phyloP scores from a whole-genome alignment of 305 asterid species.

The Plantago lanceolata region DNA sequence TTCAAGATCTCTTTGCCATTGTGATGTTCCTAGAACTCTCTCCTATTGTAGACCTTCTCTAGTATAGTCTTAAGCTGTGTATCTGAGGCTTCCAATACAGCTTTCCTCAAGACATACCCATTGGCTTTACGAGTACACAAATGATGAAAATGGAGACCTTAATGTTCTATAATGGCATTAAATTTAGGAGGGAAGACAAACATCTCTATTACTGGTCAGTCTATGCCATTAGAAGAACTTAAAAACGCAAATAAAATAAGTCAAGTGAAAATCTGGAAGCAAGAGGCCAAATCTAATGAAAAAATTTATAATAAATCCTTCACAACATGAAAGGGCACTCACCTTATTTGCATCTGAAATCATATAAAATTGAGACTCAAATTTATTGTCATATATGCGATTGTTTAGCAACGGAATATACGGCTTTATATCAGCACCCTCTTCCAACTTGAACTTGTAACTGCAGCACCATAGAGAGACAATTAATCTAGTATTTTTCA shows the following conservation, averaged over 20 bases:
- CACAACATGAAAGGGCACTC: slow-evolving; percentile 22
- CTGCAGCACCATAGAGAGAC: slow-evolving; percentile 46
- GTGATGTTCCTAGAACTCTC: no score
- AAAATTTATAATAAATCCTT: slow-evolving; percentile 6
- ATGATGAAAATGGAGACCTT: neutral
- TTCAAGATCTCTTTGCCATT: no score
- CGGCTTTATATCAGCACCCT: slow-evolving; percentile 80
- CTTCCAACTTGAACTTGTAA: slow-evolving; percentile 90
- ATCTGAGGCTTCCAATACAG: neutral
- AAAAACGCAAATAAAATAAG: neutral
- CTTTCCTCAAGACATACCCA: neutral
- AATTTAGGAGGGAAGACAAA: no score
- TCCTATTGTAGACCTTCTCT: neutral
- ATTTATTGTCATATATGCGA: slow-evolving; percentile 89
- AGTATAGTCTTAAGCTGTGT: neutral
- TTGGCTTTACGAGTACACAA: neutral
- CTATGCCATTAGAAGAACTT: neutral
- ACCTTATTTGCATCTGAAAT: slow-evolving; percentile 95
- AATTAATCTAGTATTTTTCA: slow-evolving; percentile 21
- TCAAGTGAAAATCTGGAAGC: neutral
- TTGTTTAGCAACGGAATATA: slow-evolving; percentile 84
- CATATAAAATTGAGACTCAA: slow-evolving; percentile 96
- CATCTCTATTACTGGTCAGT: neutral
- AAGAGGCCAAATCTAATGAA: slow-evolving; percentile 18
- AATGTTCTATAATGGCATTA: neutral